Evolutionary conservation across 2,329 filamentous ascomycete species (phyloP).

Genomic region (Sclerotiophoma versabilis): DNA sequence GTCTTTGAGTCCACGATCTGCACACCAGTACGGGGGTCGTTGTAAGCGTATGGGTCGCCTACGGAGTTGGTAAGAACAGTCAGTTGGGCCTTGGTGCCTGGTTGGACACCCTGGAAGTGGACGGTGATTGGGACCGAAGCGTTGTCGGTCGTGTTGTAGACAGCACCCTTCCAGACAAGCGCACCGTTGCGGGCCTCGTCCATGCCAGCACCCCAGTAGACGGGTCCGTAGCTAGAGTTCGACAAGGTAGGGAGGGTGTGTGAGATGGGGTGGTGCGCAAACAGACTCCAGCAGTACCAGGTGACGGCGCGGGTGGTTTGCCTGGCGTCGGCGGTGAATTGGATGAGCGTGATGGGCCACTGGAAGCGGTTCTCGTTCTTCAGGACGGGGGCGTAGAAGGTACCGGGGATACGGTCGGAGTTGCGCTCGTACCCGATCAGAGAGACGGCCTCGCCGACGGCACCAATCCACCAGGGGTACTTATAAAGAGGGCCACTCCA

Average conservation of each 20-base stretch:
- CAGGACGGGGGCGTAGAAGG: slow-evolving; percentile 46
- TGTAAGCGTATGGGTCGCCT: slow-evolving; percentile 48
- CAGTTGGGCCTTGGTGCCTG: slow-evolving; percentile 42
- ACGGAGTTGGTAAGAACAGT: slow-evolving; percentile 55
- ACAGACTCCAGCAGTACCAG: slow-evolving; percentile 51
- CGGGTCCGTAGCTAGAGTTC: slow-evolving; percentile 49
- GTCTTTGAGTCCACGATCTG: slow-evolving; percentile 46
- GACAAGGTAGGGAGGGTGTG: slow-evolving; percentile 53
- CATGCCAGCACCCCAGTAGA: slow-evolving; percentile 57
- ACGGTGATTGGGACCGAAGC: slow-evolving; percentile 32
- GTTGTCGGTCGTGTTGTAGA: slow-evolving; percentile 56
- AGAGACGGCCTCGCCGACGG: slow-evolving; percentile 70
- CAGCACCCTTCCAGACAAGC: slow-evolving; percentile 56
- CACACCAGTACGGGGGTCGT: slow-evolving; percentile 57
- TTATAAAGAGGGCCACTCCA: slow-evolving; percentile 36
- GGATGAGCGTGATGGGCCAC: slow-evolving; percentile 50
- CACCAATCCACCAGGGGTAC: slow-evolving; percentile 58
- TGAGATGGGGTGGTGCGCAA: slow-evolving; percentile 53
- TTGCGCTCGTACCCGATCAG: slow-evolving; percentile 72
- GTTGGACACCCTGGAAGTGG: slow-evolving; percentile 37
- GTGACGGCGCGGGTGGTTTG: slow-evolving; percentile 38
- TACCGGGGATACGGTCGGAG: slow-evolving; percentile 63
- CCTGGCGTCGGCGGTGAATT: slow-evolving; percentile 51
- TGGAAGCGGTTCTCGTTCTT: slow-evolving; percentile 47
- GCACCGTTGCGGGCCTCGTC: slow-evolving; percentile 39